Evolutionary conservation across 2,329 filamentous ascomycete genomes (phyloP).

Genomic region (Phialophora tarda): DNA sequence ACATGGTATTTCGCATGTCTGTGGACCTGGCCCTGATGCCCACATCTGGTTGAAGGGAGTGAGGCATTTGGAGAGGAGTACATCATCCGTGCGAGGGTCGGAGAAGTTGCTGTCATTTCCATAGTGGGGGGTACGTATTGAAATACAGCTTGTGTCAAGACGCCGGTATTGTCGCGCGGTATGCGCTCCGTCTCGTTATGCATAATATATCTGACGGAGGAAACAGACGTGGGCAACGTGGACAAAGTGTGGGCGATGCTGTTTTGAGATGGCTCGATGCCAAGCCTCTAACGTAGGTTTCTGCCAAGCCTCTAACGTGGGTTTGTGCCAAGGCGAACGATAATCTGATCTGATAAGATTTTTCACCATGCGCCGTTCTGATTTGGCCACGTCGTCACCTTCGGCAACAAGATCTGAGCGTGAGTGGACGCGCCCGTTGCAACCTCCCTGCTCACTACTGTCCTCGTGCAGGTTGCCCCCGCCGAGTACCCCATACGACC

Average conservation of each 20-base stretch:
- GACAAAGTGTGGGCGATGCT: neutral
- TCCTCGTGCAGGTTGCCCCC: neutral
- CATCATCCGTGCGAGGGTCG: neutral
- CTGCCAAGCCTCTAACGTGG: neutral
- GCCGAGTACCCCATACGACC: no score
- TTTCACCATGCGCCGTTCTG: neutral
- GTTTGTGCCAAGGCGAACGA: no score
- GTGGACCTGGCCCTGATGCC: neutral
- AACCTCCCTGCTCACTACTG: neutral
- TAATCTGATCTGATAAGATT: neutral
- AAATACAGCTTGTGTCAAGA: neutral
- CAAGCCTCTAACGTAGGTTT: neutral
- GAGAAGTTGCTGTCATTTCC: neutral
- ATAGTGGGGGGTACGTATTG: neutral
- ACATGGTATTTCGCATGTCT: neutral
- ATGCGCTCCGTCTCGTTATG: no score
- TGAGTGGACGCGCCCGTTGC: neutral
- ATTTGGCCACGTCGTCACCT: neutral
- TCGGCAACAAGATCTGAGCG: no score
- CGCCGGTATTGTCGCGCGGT: no score
- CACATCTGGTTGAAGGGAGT: neutral
- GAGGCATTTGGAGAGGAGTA: neutral
- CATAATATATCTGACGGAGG: neutral
- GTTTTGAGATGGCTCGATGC: neutral
- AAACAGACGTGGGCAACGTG: neutral